A percentile compares a stretch with the other conserved stretches of the same genome.
Conservation (phyloP, 2,329 filamentous ascomycete genomes). For the Colletotrichum sidae region DNA sequence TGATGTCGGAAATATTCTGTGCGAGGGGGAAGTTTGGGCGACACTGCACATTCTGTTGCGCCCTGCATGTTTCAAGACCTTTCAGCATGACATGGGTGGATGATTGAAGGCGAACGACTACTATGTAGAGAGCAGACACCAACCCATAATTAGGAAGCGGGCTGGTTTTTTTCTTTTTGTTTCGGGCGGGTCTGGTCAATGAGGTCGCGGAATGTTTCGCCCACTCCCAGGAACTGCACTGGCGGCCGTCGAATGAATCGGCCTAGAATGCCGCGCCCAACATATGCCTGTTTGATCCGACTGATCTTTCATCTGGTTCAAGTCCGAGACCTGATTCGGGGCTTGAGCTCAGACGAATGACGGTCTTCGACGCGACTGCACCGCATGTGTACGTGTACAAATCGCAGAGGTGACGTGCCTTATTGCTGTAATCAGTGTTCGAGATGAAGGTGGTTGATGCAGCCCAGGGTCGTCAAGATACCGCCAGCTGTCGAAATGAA, state of each 20-base stretch:
- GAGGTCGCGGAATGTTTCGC: constrained; percentile 26
- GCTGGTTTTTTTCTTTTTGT: constrained; percentile 10
- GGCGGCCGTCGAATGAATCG: constrained; percentile 20
- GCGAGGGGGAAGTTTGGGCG: constrained; percentile 6
- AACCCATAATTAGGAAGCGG: not conserved
- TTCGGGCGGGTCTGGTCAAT: constrained; percentile 25
- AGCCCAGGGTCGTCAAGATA: constrained; percentile 10
- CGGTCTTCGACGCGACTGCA: constrained; percentile 12
- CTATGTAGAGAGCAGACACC: not conserved
- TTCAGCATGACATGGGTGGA: constrained; percentile 22
- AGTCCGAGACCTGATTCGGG: constrained; percentile 31
- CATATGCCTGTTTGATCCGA: constrained; percentile 7
- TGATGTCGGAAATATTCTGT: constrained; percentile 14
- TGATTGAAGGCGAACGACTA: not conserved
- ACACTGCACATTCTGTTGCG: constrained; percentile 18
- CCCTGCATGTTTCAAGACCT: constrained; percentile 32
- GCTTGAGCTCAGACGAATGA: constrained; percentile 24
- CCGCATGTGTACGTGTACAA: not conserved
- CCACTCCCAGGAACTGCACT: not conserved
- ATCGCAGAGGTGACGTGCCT: not conserved
- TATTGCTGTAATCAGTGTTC: constrained; percentile 27
- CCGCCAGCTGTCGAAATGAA: constrained; percentile 21
- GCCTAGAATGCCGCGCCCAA: constrained; percentile 14
- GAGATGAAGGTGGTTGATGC: constrained; percentile 32
- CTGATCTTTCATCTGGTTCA: constrained; percentile 9